A percentile compares a stretch with the other conserved stretches of the same genome.
phyloP scores from a whole-genome alignment of 23 red algal genomes.

The Pyropia haitanensis region DNA sequence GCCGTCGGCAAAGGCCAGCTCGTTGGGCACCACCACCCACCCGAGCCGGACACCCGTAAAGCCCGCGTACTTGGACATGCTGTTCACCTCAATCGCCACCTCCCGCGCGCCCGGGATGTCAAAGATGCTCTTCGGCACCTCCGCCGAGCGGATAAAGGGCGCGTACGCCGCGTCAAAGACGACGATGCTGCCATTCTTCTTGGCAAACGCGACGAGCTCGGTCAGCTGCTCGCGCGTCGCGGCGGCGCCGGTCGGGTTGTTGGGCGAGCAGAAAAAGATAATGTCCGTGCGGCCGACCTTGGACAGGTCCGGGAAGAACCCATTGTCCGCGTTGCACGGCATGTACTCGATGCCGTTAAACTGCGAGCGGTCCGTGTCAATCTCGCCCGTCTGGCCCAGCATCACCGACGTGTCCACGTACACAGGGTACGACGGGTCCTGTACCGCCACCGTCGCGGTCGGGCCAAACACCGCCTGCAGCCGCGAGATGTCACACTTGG shows the following conservation, averaged over 20 bases:
- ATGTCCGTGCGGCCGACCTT: conserved; percentile 72
- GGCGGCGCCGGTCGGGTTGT: conserved; percentile 96
- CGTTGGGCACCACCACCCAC: conserved; percentile 87
- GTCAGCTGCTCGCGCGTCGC: conserved; percentile 70
- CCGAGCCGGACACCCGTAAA: conserved; percentile 98
- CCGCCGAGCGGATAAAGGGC: conserved; percentile 73
- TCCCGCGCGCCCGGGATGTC: conserved; percentile 81
- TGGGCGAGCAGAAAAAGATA: conserved; percentile 99
- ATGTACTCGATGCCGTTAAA: conserved; percentile 89
- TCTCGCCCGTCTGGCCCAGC: conserved; percentile 68
- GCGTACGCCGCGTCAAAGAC: conserved; percentile 98
- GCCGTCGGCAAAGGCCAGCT: conserved; percentile 80
- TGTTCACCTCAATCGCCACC: conserved; percentile 86
- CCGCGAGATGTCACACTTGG: conserved; percentile 92
- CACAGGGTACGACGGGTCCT: conserved; percentile 97
- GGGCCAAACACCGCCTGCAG: conserved; percentile 93
- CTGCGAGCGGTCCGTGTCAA: conserved; percentile 36
- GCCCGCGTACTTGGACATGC: conserved; percentile 95
- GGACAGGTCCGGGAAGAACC: conserved; percentile 88
- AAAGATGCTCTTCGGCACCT: conserved; percentile 80
- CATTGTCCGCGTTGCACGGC: conserved; percentile 84
- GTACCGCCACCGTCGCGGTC: conserved; percentile 66
- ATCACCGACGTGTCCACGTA: conserved; percentile 99
- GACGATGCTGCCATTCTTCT: conserved; percentile 90
- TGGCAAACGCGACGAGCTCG: conserved; percentile 78